phyloP scores from a whole-genome alignment of 495 filamentous ascomycete species.

The Penicillium waksmanii region DNA sequence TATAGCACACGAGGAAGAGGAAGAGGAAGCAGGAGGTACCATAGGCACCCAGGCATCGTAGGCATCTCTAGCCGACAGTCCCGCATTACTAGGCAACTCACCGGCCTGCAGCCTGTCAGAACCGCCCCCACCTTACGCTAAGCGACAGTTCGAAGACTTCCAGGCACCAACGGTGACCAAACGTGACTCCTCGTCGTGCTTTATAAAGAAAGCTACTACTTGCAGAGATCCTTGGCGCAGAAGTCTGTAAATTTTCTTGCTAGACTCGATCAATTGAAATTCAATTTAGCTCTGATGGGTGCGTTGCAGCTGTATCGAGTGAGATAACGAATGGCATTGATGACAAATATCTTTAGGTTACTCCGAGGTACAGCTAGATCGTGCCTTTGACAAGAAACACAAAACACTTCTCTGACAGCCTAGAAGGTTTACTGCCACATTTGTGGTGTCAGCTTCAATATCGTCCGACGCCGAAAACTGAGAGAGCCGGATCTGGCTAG shows the following conservation, averaged over 20 bases:
- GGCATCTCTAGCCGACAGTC: too few species aligned
- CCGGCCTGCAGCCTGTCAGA: too few species aligned
- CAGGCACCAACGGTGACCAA: too few species aligned
- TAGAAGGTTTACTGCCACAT: slow-evolving; percentile 26
- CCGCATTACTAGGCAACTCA: too few species aligned
- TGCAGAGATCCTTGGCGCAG: background rate
- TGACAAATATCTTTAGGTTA: background rate
- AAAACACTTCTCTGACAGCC: background rate
- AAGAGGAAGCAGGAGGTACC: too few species aligned
- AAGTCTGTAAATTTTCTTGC: background rate
- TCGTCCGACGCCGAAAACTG: slow-evolving; percentile 18
- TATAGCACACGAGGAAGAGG: too few species aligned
- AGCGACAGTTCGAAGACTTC: too few species aligned
- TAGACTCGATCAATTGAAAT: background rate
- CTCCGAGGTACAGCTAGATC: background rate
- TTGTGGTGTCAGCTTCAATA: slow-evolving; percentile 37
- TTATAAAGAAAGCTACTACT: too few species aligned
- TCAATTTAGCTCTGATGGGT: background rate
- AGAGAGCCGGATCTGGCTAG: slow-evolving; percentile 24
- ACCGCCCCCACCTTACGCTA: too few species aligned
- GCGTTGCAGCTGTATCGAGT: background rate
- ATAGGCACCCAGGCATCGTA: too few species aligned
- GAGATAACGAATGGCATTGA: background rate
- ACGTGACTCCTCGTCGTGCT: too few species aligned
- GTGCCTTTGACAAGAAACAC: background rate